Conservation (phyloP, 1,284 basidiomycete genomes). For the Rhodotorula sp. region DNA sequence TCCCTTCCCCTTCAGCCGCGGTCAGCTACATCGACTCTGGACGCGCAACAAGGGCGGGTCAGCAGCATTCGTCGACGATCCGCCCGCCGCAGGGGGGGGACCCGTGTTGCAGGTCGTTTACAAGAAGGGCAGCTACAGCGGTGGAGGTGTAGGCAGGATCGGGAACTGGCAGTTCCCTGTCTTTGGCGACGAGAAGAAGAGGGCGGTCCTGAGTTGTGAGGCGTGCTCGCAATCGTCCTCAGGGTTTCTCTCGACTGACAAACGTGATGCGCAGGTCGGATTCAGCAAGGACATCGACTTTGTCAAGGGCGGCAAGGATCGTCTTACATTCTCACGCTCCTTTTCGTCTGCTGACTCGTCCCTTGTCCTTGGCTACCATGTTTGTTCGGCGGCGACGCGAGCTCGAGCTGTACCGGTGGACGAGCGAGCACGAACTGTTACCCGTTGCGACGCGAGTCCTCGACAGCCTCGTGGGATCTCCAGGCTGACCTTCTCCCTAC, state of each 20-base stretch:
- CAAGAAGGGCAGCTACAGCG: conserved; percentile 14
- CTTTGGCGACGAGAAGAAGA: conserved; percentile 1
- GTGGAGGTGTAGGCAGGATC: not conserved
- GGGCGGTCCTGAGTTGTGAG: conserved; percentile 23
- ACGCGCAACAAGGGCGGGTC: not conserved
- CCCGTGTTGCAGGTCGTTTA: conserved; percentile 14
- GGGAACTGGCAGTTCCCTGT: conserved; percentile 7
- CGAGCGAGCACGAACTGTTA: conserved; percentile 19
- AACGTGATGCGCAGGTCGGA: conserved; percentile 12
- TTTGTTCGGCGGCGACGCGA: conserved; percentile 21
- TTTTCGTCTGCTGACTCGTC: not conserved
- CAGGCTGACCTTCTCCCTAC: not conserved
- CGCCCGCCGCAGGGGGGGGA: not conserved
- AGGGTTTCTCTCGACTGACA: no score
- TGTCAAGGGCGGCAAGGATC: conserved; percentile 16
- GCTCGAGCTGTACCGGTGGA: conserved; percentile 23
- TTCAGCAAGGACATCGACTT: conserved; percentile 32
- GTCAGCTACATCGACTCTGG: conserved; percentile 10
- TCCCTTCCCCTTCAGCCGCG: not conserved
- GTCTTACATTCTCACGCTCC: no score
- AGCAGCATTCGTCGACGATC: conserved; percentile 9
- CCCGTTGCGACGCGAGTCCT: conserved; percentile 11
- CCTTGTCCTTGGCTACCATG: conserved; percentile 30
- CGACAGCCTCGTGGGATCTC: not conserved
- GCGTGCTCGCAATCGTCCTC: not conserved